These are phyloP conservation scores for Ramalina intermedia DNA, from an alignment of 495 filamentous ascomycete genomes.

Conservation along the genomic window DNA sequence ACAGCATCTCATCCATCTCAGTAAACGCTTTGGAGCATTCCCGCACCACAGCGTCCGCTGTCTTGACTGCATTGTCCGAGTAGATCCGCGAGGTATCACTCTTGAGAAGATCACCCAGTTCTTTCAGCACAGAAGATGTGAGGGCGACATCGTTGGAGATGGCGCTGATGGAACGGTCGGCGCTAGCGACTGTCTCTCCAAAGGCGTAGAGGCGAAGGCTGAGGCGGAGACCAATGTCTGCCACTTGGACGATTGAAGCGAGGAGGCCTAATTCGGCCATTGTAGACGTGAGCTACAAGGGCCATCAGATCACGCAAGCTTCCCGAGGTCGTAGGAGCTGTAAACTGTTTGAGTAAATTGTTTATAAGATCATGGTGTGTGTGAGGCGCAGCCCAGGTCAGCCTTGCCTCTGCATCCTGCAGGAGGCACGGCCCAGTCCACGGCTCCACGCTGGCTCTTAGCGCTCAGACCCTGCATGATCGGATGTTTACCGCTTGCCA, in stretches of 20 bases:
- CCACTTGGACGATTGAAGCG: conserved; percentile 24
- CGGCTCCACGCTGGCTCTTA: too few species aligned
- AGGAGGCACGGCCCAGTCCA: too few species aligned
- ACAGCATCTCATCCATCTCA: conserved; percentile 18
- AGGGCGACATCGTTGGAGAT: conserved; percentile 26
- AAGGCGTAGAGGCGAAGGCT: conserved; percentile 24
- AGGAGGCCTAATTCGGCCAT: conserved; percentile 19
- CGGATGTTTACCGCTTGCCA: too few species aligned
- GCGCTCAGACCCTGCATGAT: too few species aligned
- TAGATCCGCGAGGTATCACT: conserved; percentile 16
- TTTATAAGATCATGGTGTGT: too few species aligned
- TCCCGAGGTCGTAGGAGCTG: too few species aligned
- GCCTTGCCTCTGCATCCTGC: too few species aligned
- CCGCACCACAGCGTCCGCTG: conserved; percentile 9
- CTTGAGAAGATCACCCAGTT: conserved; percentile 19
- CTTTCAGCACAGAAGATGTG: conserved; percentile 19
- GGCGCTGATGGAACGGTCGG: conserved; percentile 17
- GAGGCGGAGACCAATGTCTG: conserved; percentile 23
- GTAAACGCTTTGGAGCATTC: conserved; percentile 19
- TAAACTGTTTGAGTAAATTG: too few species aligned
- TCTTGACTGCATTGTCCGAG: conserved; percentile 17
- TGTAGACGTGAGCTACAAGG: not conserved
- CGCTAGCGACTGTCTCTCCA: conserved; percentile 20
- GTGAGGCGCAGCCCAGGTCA: too few species aligned
- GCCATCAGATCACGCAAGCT: not conserved